Base-by-base conservation (phyloP, 305 asterid genomes). In the Plantago coronopus region DNA sequence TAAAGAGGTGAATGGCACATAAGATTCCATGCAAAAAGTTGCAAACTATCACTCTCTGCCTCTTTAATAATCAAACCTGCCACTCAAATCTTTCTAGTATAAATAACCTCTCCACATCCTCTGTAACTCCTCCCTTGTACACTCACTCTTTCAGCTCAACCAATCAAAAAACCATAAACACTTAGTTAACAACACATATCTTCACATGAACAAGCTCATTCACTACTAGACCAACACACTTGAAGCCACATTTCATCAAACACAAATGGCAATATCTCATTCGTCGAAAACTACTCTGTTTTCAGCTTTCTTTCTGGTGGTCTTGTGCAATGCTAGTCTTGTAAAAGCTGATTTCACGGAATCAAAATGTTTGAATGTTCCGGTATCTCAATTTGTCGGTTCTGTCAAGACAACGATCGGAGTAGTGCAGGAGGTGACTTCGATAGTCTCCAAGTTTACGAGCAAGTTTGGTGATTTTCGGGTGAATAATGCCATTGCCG, bases 401-500 rank as follows among this genome's bases (percentile, higher is more conserved):
- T 59, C 81, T 0, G 73, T 79, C 56, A 61, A 15, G 71, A 62
- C 76, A 11, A 74, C 91, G 3, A 54, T 73, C 0, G 73, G 68
- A 20, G 46, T 56, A 5, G 69, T 79, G 61, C 67, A 66, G 51
- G 62, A 75, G 59, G 81, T 79, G 40, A 64, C 63, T 2, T 57
- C 82, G 40, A 29, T 48, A 11, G 73, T 75, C 18, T 75, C 84
- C 15, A 59, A 62, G 13, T 69, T 71, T 22, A 17, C 76, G 25
- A 68, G 72, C 8, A 46, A 22, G 15, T 17, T 59, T 8, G 69
- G 62, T 1, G 79, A 78, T 64, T 77, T 73, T 75, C 79, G 88
- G 62, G 68, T 84, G 6, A 63, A 69, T 16, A 78, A 68, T 54
- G 88, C 93, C 62, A 58, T 74, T 10, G 17, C 64, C 2, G 93